Conservation (phyloP, 257 asterid species). For the Solanum clarkiae region DNA sequence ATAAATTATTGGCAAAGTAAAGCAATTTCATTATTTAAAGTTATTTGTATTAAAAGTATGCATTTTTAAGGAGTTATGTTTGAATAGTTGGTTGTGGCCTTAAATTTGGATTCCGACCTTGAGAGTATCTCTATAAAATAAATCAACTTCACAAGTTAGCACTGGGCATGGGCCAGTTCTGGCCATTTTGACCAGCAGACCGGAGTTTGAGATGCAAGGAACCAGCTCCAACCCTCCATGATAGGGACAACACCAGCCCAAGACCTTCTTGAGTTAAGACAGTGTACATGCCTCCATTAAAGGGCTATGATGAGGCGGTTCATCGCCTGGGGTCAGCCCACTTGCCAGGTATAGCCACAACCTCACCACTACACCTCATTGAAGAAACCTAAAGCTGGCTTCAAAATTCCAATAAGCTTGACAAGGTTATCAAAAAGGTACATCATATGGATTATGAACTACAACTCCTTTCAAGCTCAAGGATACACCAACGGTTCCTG, state of each 20-base stretch:
- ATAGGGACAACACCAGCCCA: background rate
- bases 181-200: background rate
- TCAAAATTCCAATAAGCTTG: background rate
- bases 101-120: background rate
- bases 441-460: background rate
- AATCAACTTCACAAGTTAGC: background rate
- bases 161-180: background rate
- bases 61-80: background rate
- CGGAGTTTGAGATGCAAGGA: background rate
- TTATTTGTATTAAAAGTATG: background rate
- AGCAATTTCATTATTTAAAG: background rate
- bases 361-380: background rate
- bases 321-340: background rate
- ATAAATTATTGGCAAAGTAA: background rate
- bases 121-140: background rate
- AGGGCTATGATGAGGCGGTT: background rate
- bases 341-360: background rate
- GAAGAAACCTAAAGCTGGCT: background rate
- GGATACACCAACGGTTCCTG: background rate
- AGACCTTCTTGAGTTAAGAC: background rate
- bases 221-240: background rate
- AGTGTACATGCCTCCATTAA: background rate
- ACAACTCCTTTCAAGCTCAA: background rate
- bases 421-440: background rate
- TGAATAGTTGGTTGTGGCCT: background rate